These are phyloP conservation scores for Eutypella sp. DNA, from an alignment of 2,329 filamentous ascomycete genomes.

Conservation along the genomic window DNA sequence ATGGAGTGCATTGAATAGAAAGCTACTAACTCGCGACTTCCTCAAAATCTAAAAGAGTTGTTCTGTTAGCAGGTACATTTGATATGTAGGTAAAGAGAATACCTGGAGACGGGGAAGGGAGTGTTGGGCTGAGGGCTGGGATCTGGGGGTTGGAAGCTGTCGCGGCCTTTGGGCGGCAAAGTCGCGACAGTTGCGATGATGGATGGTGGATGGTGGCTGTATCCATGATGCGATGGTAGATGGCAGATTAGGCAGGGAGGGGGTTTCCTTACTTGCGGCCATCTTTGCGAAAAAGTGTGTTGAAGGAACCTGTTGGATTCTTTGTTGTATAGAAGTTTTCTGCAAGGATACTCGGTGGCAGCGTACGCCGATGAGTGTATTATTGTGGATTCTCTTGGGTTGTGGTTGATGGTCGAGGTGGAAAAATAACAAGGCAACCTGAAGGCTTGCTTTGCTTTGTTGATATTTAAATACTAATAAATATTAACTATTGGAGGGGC, in stretches of 20 bases:
- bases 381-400: neutral
- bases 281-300: conserved; percentile 22
- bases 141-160: no score
- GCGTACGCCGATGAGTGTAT: no score
- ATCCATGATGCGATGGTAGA: no score
- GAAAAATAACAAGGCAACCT: no score
- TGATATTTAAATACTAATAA: no score
- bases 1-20: neutral
- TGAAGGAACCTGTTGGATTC: neutral
- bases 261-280: conserved; percentile 26
- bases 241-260: conserved; percentile 4
- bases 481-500: neutral
- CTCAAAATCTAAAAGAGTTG: conserved; percentile 35
- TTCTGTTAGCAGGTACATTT: conserved; percentile 8
- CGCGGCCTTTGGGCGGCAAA: neutral
- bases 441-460: neutral
- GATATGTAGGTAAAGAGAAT: neutral
- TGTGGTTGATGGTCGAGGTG: neutral
- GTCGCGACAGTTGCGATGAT: neutral
- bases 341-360: no score
- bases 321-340: neutral
- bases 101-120: no score
- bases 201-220: neutral
- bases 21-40: conserved; percentile 42
- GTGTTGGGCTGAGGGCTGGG: no score